Percentiles rank a stretch among this genome's conserved stretches.
Conservation (phyloP, 805 yeast species). For the Wickerhamiella lipophila region DNA sequence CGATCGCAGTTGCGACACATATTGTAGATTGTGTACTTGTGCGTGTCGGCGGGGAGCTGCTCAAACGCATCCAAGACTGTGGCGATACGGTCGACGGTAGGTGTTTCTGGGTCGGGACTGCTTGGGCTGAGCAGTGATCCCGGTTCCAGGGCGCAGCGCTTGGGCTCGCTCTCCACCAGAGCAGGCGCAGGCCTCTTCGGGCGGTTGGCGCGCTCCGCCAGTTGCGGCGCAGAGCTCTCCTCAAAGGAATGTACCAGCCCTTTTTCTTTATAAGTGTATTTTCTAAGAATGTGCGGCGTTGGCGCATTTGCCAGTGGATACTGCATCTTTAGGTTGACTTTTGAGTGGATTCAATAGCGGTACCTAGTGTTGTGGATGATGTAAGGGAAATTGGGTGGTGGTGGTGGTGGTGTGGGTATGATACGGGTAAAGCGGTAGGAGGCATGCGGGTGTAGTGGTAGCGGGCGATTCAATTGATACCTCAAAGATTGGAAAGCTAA, state of each 20-base stretch:
- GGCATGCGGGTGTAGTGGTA: too few relatives aligned
- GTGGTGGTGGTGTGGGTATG: too few relatives aligned
- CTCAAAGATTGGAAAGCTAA: too few relatives aligned
- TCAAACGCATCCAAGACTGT: slow-evolving; percentile 26
- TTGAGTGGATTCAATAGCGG: too few relatives aligned
- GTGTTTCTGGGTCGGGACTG: slow-evolving; percentile 5
- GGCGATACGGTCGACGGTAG: slow-evolving; percentile 19
- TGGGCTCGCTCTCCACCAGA: slow-evolving; percentile 14
- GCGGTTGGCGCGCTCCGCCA: slow-evolving; percentile 9
- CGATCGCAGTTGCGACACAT: slow-evolving; percentile 49
- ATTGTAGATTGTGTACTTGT: slow-evolving; percentile 39
- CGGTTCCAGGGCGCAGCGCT: slow-evolving; percentile 17
- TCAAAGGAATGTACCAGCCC: slow-evolving; percentile 23
- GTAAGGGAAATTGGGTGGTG: too few relatives aligned
- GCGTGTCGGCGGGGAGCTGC: slow-evolving; percentile 35
- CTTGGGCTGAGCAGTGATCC: slow-evolving; percentile 6
- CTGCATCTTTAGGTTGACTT: too few relatives aligned
- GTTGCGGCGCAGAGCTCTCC: slow-evolving; percentile 19
- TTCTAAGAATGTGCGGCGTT: slow-evolving; percentile 26
- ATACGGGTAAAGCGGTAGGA: too few relatives aligned
- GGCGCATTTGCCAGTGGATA: slow-evolving; percentile 27
- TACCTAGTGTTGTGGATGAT: too few relatives aligned
- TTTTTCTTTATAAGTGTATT: slow-evolving; percentile 23
- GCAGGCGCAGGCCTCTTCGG: slow-evolving; percentile 13
- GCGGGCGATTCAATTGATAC: too few relatives aligned